Conservation (phyloP, 306 rosid genomes). For the Senna tora region DNA sequence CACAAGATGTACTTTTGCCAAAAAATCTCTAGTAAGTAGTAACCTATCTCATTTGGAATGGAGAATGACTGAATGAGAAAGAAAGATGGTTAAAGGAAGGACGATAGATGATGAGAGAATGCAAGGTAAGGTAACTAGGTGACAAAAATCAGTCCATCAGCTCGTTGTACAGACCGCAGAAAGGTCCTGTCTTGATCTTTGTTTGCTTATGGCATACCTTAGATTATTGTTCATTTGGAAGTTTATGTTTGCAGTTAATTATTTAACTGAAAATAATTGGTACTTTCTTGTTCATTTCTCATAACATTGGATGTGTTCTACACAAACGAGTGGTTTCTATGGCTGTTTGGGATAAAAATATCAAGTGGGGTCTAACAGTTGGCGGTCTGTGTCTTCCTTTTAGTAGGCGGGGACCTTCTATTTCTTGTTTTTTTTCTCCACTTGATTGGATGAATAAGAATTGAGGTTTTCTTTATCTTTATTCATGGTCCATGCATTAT, state of each 20-base stretch:
- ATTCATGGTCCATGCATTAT: neutral
- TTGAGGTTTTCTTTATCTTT: neutral
- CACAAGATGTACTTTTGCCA: no score
- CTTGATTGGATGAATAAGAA: neutral
- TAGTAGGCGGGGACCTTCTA: neutral
- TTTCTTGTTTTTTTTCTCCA: neutral
- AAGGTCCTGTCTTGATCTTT: slow-evolving; percentile 45
- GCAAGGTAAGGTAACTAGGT: slow-evolving; percentile 41
- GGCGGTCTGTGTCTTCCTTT: slow-evolving; percentile 15
- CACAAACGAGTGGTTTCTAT: slow-evolving; percentile 2
- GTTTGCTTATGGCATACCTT: slow-evolving; percentile 34
- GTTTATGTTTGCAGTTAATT: slow-evolving; percentile 38
- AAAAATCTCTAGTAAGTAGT: neutral
- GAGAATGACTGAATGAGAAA: no score
- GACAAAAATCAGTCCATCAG: slow-evolving; percentile 44
- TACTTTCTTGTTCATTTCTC: slow-evolving; percentile 28
- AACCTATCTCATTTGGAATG: slow-evolving; percentile 8
- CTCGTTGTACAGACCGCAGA: slow-evolving; percentile 53
- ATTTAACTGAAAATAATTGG: slow-evolving; percentile 45
- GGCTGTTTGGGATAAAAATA: slow-evolving; percentile 8
- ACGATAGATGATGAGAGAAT: slow-evolving; percentile 28
- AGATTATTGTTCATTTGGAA: slow-evolving; percentile 35
- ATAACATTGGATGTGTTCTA: slow-evolving; percentile 27
- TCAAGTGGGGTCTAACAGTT: slow-evolving; percentile 22
- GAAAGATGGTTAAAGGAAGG: slow-evolving; percentile 20